phyloP scores from a whole-genome alignment of 2,329 filamentous ascomycete species.

The Chaetothyriales sp. region DNA sequence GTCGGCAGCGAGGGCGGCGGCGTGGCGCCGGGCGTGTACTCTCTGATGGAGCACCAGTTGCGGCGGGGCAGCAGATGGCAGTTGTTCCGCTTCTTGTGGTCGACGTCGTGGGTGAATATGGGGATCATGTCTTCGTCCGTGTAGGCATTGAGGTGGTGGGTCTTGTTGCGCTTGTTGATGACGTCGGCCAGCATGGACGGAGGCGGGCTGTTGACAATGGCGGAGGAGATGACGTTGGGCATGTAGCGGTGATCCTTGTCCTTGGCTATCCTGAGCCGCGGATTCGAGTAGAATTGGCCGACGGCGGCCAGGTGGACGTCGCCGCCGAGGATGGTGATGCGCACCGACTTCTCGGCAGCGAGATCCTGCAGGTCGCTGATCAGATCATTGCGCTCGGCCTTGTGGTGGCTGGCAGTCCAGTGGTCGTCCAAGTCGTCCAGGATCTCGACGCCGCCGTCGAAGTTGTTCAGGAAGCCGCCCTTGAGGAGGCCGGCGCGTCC shows the following conservation, averaged over 20 bases:
- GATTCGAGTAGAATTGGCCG: slow-evolving; percentile 89
- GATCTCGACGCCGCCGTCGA: slow-evolving; percentile 84
- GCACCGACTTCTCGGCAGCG: slow-evolving; percentile 80
- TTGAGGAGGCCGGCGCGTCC: slow-evolving; percentile 63
- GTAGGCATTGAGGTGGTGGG: slow-evolving; percentile 50
- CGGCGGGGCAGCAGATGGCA: slow-evolving; percentile 74
- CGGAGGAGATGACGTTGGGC: slow-evolving; percentile 86
- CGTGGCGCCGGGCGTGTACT: slow-evolving; percentile 66
- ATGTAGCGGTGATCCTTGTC: slow-evolving; percentile 93
- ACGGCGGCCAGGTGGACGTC: slow-evolving; percentile 88
- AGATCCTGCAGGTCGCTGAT: slow-evolving; percentile 87
- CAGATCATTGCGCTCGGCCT: slow-evolving; percentile 71
- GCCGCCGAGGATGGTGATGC: slow-evolving; percentile 81
- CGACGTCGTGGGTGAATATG: slow-evolving; percentile 77
- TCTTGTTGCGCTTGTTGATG: slow-evolving; percentile 80
- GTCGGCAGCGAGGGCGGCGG: slow-evolving; percentile 55
- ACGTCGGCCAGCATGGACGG: slow-evolving; percentile 80
- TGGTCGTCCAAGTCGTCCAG: slow-evolving; percentile 89
- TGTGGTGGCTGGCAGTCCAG: slow-evolving; percentile 94
- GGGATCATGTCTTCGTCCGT: slow-evolving; percentile 96
- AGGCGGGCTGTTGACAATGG: slow-evolving; percentile 84
- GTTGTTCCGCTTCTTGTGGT: slow-evolving; percentile 82
- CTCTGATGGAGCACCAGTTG: slow-evolving; percentile 89
- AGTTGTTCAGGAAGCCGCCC: slow-evolving; percentile 68
- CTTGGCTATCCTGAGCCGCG: slow-evolving; percentile 67